phyloP scores from a whole-genome alignment of 345 rosid species.

The Citrus cavaleriei region DNA sequence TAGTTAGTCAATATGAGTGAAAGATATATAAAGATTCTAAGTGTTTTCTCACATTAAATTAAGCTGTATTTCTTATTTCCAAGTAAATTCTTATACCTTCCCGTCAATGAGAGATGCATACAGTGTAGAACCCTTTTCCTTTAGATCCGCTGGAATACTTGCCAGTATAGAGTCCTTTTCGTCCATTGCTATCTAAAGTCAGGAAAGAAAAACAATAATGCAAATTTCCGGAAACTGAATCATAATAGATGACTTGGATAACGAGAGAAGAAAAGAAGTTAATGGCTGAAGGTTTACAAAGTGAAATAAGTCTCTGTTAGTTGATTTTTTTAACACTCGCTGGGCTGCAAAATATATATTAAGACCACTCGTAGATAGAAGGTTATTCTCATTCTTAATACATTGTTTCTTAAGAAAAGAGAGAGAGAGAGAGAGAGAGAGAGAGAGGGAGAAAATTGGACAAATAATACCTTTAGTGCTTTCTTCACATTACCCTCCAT shows the following conservation, averaged over 20 bases:
- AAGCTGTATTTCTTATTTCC: constrained; percentile 1
- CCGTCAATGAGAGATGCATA: constrained; percentile 71
- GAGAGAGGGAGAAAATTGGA: background rate
- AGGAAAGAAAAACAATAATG: background rate
- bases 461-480: constrained; percentile 63
- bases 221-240: background rate
- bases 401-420: background rate
- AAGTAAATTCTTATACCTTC: constrained; percentile 45
- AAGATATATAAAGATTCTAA: background rate
- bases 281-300: background rate
- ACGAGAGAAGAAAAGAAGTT: background rate
- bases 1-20: background rate
- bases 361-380: background rate
- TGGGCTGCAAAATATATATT: background rate
- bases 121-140: constrained; percentile 61
- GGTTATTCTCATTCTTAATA: background rate
- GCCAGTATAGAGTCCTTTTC: constrained; percentile 71
- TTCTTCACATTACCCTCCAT: constrained; percentile 96
- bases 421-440: background rate
- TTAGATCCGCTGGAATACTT: constrained; percentile 69
- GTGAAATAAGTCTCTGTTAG: background rate
- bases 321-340: background rate
- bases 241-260: background rate
- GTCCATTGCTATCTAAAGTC: constrained; percentile 64
- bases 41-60: constrained; percentile 7